Conservation (phyloP, 169 alveolate species). For the Plasmodium malariae region DNA sequence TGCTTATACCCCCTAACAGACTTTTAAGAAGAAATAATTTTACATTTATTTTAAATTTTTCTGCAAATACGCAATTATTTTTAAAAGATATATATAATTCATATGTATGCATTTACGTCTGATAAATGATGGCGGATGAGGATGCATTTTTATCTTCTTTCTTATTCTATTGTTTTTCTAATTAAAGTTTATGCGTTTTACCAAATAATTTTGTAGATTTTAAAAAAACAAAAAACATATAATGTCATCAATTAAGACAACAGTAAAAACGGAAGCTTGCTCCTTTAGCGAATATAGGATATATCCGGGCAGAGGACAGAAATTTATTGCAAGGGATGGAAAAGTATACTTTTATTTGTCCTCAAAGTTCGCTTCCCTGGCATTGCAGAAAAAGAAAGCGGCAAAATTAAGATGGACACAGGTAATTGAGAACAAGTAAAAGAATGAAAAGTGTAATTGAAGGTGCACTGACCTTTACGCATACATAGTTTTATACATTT, state of each 20-base stretch:
- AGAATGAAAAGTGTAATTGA: background rate
- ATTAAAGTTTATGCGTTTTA: too few relatives aligned
- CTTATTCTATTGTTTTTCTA: too few relatives aligned
- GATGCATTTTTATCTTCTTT: too few relatives aligned
- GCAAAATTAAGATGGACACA: constrained; percentile 97
- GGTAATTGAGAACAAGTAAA: constrained; percentile 33
- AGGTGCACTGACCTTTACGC: background rate
- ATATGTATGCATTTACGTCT: too few relatives aligned
- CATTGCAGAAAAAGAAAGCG: constrained; percentile 95
- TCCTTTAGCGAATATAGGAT: constrained; percentile 97
- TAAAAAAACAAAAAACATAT: background rate
- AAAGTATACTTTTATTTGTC: constrained; percentile 92
- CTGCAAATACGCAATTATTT: too few relatives aligned
- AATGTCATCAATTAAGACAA: constrained; percentile 89
- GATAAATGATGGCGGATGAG: too few relatives aligned
- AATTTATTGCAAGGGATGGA: constrained; percentile 97
- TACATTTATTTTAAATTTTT: too few relatives aligned
- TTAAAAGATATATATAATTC: too few relatives aligned
- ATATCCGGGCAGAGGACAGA: constrained; percentile 98
- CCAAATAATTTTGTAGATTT: too few relatives aligned
- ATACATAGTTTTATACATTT: too few relatives aligned
- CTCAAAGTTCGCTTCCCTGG: constrained; percentile 94
- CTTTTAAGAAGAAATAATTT: too few relatives aligned
- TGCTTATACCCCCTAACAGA: too few relatives aligned
- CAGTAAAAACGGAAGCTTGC: constrained; percentile 97